Evolutionary conservation across 2,329 filamentous ascomycete species (phyloP), one percentile per base, ranked within the genome.

Genomic region (Graphiopsis chlorocephala): DNA sequence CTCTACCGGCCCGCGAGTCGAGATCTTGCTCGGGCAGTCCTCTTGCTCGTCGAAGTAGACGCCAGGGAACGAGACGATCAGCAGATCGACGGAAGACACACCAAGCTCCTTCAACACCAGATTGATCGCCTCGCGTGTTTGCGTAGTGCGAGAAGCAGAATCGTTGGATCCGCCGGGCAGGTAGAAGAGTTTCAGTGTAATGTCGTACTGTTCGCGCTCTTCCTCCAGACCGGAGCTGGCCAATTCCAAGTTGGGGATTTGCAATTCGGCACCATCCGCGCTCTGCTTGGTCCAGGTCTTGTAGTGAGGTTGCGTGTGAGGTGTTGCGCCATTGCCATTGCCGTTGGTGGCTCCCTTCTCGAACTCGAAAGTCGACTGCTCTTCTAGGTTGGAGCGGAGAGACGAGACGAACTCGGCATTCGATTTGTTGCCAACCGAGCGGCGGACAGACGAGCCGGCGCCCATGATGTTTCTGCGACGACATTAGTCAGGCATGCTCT

Each of bases 111-210:
- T 90, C 69, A 90, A 83, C 11, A 98, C 93, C 11, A 97, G 79
- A 60, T 87, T 82, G 69, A 99, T 83, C 1, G 95, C 94, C 74
- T 96, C 90, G 63, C 85, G 80, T 10, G 91, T 90, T 74, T 97
- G 89, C 63, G 83, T 81, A 69, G 85, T 86, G 66, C 94, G 87
- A 68, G 87, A 80, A 61, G 91, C 86, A 11, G 69, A 60, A 28
- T 69, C 67, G 12, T 59, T 68, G 25, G 71, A 67, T 25, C 69
- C 72, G 20, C 85, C 86, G 3, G 92, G 90, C 29, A 98, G 84
- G 78, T 95, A 96, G 82, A 99, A 99, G 25, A 99, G 80, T 79
- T 99, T 99, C 67, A 95, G 89, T 0, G 94, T 97, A 73, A 97
- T 93, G 75, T 97, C 93, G 81, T 99, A 99, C 70, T 93, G 88